phyloP scores from a whole-genome alignment of 176 grass and related monocot species.

The Saccharum spontaneum region DNA sequence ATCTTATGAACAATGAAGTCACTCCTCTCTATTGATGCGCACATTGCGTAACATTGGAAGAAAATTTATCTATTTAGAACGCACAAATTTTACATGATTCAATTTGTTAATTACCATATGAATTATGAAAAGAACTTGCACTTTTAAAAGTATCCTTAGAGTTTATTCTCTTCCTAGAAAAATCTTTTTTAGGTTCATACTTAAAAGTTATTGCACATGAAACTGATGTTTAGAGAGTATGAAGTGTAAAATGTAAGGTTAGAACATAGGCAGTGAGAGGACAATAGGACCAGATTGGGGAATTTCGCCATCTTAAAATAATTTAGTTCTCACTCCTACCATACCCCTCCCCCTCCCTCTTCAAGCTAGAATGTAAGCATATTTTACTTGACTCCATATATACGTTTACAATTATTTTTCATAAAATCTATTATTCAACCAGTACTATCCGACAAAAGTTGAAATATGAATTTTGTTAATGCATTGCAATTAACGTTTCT shows the following conservation, averaged over 20 bases:
- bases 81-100: neutral
- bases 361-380: neutral
- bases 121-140: neutral
- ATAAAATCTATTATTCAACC: neutral
- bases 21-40: no score
- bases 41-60: no score
- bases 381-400: no score
- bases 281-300: neutral
- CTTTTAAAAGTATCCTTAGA: neutral
- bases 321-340: neutral
- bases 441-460: neutral
- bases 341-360: no score
- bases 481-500: neutral
- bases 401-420: no score
- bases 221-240: neutral
- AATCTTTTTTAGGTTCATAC: neutral
- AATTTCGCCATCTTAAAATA: neutral
- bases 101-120: neutral
- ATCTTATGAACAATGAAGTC: no score
- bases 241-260: neutral
- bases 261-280: no score
- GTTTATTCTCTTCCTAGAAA: neutral
- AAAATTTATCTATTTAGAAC: no score
- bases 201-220: neutral
- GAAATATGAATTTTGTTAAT: neutral